Base-by-base conservation (phyloP, 2,329 filamentous ascomycete genomes). In the Orbilia javanica region DNA sequence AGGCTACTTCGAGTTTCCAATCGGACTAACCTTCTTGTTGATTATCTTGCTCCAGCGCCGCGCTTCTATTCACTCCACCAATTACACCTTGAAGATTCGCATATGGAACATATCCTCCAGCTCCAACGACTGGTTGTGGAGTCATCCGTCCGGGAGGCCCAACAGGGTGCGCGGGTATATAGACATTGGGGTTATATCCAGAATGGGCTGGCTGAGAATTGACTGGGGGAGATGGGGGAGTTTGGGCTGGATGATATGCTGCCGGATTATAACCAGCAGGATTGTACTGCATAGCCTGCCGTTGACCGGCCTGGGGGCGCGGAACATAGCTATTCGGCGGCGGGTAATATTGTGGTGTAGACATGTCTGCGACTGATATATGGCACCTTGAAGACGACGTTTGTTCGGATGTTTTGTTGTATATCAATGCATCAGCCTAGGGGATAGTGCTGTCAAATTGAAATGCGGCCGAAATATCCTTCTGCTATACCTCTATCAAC, bases 11-110 rank as follows among this genome's bases (percentile, higher is more conserved):
- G n/a, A 0, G 15, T 2, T 53, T 36, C 13, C 3, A 64, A 8
- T 53, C 20, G 10, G 22, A 79, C 75, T 65, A 34, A 79, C 75
- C 75, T 79, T 79, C 75, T 65, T 79, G 68, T 27, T 60, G 42
- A 20, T 44, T 63, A 29, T 39, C 34, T 29, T 79, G 75, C 8
- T 79, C 75, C 11, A 79, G 27, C 3, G 69, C 63, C 39, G 75
- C 29, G 46, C 75, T 79, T 42, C 75, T 72, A 65, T 79, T 79
- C 15, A 79, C 75, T 1, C 75, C 75, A n/a, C 75, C 75, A 20
- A 79, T 79, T 34, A 79, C 75, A 29, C 75, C 75, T 64, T 79
- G 75, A 20, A 79, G 68, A 46, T 79, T 79, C 25, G 75, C 75
- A 57, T 79, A 79, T 5, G 75, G 75, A 18, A 79, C 75, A 69